These are phyloP conservation scores for Termitomyces sp. DNA, from an alignment of 768 basidiomycete genomes.

Conservation along the genomic window DNA sequence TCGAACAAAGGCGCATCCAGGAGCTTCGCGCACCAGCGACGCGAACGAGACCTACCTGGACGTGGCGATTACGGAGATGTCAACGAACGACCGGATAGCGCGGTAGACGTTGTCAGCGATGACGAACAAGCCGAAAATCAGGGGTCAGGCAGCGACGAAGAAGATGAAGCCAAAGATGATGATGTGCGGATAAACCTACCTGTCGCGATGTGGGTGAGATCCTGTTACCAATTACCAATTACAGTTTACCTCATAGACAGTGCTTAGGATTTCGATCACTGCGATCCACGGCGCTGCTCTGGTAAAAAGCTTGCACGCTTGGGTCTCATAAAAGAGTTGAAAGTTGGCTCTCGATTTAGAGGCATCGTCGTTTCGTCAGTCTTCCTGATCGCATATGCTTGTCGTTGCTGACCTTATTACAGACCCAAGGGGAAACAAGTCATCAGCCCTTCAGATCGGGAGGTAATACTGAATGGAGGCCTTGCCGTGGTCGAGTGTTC, in stretches of 20 bases:
- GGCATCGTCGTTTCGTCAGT: slow-evolving; percentile 93
- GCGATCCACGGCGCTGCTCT: slow-evolving; percentile 76
- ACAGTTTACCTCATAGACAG: background rate
- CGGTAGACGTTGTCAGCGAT: slow-evolving; percentile 41
- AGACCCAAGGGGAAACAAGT: slow-evolving; percentile 82
- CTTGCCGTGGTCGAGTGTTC: slow-evolving; percentile 98
- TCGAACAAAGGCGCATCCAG: slow-evolving; percentile 17
- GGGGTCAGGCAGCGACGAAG: slow-evolving; percentile 12
- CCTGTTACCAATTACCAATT: background rate
- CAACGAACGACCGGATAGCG: slow-evolving; percentile 52
- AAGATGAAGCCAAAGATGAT: slow-evolving; percentile 22
- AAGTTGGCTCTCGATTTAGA: slow-evolving; percentile 80
- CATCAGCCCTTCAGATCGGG: slow-evolving; percentile 81
- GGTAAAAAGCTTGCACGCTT: slow-evolving; percentile 90
- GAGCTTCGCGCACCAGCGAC: slow-evolving; percentile 9
- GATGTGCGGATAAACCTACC: slow-evolving; percentile 54
- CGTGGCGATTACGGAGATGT: slow-evolving; percentile 13
- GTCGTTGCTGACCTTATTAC: background rate
- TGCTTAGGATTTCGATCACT: slow-evolving; percentile 93
- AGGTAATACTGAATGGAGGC: slow-evolving; percentile 66
- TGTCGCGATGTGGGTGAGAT: slow-evolving; percentile 93
- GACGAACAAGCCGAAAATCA: slow-evolving; percentile 29
- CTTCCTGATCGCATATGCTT: slow-evolving; percentile 1
- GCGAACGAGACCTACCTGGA: slow-evolving; percentile 9
- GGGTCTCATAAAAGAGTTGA: slow-evolving; percentile 78